Percentiles rank a stretch among this genome's conserved stretches.
Evolutionary conservation across 352 stramenopile species (phyloP).

Genomic region (Pythium myriotylum): DNA sequence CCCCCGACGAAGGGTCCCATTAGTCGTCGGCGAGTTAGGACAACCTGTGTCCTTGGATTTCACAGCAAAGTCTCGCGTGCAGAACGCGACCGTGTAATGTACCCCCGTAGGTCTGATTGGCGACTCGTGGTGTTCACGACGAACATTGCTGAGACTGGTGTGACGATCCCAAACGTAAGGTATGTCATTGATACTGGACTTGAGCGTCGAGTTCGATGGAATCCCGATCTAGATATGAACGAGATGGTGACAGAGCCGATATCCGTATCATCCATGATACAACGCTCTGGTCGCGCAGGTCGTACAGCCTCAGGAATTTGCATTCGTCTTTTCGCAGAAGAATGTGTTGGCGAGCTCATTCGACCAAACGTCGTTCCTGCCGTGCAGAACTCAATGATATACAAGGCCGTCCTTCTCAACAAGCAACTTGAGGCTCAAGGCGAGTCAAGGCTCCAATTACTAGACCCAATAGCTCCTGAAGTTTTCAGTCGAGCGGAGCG

Average conservation of each 20-base stretch:
- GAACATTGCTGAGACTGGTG: conserved; percentile 35
- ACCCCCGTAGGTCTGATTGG: conserved; percentile 6
- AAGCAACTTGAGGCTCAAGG: conserved; percentile 18
- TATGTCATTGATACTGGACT: conserved; percentile 39
- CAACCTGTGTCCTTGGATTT: conserved; percentile 24
- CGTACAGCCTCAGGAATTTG: conserved; percentile 27
- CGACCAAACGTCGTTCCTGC: conserved; percentile 5
- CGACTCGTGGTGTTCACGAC: conserved; percentile 32
- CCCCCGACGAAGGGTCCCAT: background rate
- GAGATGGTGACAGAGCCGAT: conserved; percentile 32
- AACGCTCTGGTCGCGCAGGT: conserved; percentile 29
- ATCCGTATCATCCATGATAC: conserved; percentile 27
- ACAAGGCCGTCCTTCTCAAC: conserved; percentile 33
- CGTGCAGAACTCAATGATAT: conserved; percentile 29
- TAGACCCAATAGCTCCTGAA: conserved; percentile 23
- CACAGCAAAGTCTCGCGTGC: conserved; percentile 25
- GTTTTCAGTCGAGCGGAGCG: conserved; percentile 1
- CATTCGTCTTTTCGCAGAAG: conserved; percentile 25
- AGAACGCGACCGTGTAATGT: conserved; percentile 28
- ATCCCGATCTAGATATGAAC: conserved; percentile 27
- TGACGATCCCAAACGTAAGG: conserved; percentile 34
- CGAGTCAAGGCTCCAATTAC: conserved; percentile 16
- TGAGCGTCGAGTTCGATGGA: conserved; percentile 32
- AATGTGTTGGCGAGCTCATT: conserved; percentile 6
- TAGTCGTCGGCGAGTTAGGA: background rate